These are phyloP conservation scores for Onygena corvina DNA, from an alignment of 2,329 filamentous ascomycete species.

Conservation along the genomic window DNA sequence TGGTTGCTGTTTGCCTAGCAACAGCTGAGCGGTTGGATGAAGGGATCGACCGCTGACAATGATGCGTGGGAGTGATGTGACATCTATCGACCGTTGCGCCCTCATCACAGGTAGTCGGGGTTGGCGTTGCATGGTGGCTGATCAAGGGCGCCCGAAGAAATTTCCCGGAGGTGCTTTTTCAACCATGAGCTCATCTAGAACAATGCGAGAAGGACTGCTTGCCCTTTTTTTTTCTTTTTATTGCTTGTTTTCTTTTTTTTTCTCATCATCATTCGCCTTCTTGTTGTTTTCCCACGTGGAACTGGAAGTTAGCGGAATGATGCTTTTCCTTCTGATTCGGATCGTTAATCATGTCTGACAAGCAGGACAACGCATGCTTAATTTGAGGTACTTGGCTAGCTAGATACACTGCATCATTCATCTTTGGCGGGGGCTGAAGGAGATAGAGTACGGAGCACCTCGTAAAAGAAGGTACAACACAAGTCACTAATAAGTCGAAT, in stretches of 20 bases:
- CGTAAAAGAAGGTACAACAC: no score
- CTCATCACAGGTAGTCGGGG: background rate
- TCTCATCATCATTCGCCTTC: background rate
- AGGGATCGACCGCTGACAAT: background rate
- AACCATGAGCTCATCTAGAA: background rate
- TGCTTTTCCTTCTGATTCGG: constrained; percentile 2
- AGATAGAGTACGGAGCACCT: background rate
- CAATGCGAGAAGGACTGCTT: background rate
- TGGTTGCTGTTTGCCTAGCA: no score
- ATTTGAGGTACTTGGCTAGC: background rate
- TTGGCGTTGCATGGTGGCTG: background rate
- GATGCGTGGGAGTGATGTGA: background rate
- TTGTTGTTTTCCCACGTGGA: constrained; percentile 2
- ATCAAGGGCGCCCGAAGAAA: background rate
- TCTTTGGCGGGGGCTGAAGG: background rate
- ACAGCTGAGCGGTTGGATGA: background rate
- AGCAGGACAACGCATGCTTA: constrained; percentile 6
- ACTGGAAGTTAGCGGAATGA: background rate
- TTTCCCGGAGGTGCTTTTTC: no score
- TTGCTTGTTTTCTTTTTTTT: background rate
- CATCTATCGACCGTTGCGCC: background rate
- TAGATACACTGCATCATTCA: background rate
- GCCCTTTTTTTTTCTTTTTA: background rate
- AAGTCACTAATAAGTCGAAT: background rate
- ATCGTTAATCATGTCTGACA: constrained; percentile 1